These are phyloP conservation scores for Tetracladium setigerum DNA, from an alignment of 495 filamentous ascomycete genomes.

Conservation along the genomic window DNA sequence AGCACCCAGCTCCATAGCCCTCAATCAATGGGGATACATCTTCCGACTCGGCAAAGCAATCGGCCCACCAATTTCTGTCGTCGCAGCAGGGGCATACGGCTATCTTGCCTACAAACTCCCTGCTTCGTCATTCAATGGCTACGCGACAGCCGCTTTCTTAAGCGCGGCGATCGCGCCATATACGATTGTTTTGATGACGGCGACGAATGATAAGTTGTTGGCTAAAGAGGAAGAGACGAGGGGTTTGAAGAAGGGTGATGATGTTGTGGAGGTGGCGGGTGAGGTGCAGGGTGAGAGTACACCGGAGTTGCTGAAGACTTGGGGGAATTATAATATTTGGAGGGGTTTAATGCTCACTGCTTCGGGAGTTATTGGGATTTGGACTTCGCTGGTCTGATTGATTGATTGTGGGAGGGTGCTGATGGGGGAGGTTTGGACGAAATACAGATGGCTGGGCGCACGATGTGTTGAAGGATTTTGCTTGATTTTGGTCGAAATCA, in stretches of 20 bases:
- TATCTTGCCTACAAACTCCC: conserved; percentile 36
- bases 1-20: conserved; percentile 42
- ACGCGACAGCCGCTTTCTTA: conserved; percentile 34
- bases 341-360: conserved; percentile 27
- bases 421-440: no score
- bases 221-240: conserved; percentile 26
- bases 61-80: conserved; percentile 25
- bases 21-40: conserved; percentile 38
- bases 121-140: conserved; percentile 17
- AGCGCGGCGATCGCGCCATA: conserved; percentile 41
- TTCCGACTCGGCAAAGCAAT: conserved; percentile 27
- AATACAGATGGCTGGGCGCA: no score
- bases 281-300: conserved; percentile 28
- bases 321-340: conserved; percentile 46
- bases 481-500: no score
- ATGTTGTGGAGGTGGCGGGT: conserved; percentile 27
- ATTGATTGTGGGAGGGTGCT: no score
- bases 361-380: conserved; percentile 5
- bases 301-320: conserved; percentile 44
- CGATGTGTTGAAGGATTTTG: no score
- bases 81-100: conserved; percentile 28
- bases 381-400: conserved; percentile 6
- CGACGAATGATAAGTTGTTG: conserved; percentile 35
- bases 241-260: conserved; percentile 16
- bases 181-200: conserved; percentile 34